Percentiles rank a stretch among this genome's conserved stretches.
Conservation (phyloP, 441 rosid species). For the Raphanus hybrid region DNA sequence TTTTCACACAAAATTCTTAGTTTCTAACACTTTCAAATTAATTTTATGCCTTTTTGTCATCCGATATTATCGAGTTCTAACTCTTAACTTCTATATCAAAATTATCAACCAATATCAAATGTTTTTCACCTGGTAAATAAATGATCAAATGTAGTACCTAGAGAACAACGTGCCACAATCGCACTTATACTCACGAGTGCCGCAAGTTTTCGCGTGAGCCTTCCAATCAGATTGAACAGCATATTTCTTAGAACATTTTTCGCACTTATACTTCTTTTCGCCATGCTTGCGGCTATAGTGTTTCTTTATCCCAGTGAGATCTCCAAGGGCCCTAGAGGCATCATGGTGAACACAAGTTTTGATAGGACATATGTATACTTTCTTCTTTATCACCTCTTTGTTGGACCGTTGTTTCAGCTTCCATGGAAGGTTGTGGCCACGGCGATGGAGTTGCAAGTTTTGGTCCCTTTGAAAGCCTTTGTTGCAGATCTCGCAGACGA, state of each 20-base stretch:
- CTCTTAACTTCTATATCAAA: neutral
- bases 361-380: slow-evolving; percentile 89
- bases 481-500: slow-evolving; percentile 86
- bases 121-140: neutral
- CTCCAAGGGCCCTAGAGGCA: slow-evolving; percentile 84
- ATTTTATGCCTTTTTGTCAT: neutral
- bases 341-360: slow-evolving; percentile 87
- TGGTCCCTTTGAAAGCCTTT: slow-evolving; percentile 95
- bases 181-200: slow-evolving; percentile 88
- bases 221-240: slow-evolving; percentile 96
- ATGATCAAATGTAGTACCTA: slow-evolving; percentile 49
- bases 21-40: slow-evolving; percentile 20
- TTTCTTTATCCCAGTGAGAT: slow-evolving; percentile 91
- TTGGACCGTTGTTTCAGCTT: slow-evolving; percentile 77
- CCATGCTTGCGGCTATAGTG: slow-evolving; percentile 91
- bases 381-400: slow-evolving; percentile 65
- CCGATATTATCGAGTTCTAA: neutral
- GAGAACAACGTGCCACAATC: slow-evolving; percentile 94
- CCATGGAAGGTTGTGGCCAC: slow-evolving; percentile 97
- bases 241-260: slow-evolving; percentile 86
- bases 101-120: slow-evolving; percentile 9
- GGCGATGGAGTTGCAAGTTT: slow-evolving; percentile 85
- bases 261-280: slow-evolving; percentile 94
- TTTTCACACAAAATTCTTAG: slow-evolving; percentile 1
- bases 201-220: slow-evolving; percentile 90